Base-by-base conservation (phyloP, 192 early-diverging fungal species). In the Coemansia guatemalensis region DNA sequence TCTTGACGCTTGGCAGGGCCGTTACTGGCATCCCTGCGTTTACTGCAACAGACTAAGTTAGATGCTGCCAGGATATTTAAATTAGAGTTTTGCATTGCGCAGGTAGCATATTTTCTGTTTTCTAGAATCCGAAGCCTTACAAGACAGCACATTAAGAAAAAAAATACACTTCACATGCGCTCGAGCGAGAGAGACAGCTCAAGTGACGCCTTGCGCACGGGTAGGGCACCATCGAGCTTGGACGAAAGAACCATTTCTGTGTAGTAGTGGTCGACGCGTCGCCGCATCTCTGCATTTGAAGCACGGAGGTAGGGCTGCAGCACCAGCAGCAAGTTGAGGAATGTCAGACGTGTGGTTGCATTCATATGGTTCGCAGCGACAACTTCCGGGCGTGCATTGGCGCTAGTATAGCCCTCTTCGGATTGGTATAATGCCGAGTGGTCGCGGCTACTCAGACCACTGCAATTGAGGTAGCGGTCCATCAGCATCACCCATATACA, bases 21-120 rank as follows among this genome's bases (percentile, higher is more conserved):
- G 93, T 99, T 58, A 99, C 96, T n/a, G 95, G 95, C 18, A 85
- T 97, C 59, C 74, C 87, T 25, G 84, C 91, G 22, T 93, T 93
- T 66, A 32, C 78, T 6, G 73, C 78, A 5, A 73, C 71, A 7
- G 66, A 69, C 49, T 69, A 64, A 20, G 22, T 26, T 33, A 21
- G 29, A 44, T 1, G 12, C 3, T 17, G 1, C 17, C 39, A 17
- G 12, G 39, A 17, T 48, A 25, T 58, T 24, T 2, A 6, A 25
- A 30, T 20, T 33, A 29, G 52, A 53, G 21, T 24, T 52, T 21
- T 52, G 9, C 4, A 53, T 53, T 53, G 0, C 20, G 11, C n/a
- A 12, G 14, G 18, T 53, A 44, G 18, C 25, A 24, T 25, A 17
- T 27, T 51, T 44, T 57, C 48, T 57, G 18, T 12, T 57, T 65